Percentiles rank a stretch among this genome's conserved stretches.
These are phyloP conservation scores for Cystobasidium pallidum DNA, from an alignment of 1,284 basidiomycete species.

Conservation along the genomic window DNA sequence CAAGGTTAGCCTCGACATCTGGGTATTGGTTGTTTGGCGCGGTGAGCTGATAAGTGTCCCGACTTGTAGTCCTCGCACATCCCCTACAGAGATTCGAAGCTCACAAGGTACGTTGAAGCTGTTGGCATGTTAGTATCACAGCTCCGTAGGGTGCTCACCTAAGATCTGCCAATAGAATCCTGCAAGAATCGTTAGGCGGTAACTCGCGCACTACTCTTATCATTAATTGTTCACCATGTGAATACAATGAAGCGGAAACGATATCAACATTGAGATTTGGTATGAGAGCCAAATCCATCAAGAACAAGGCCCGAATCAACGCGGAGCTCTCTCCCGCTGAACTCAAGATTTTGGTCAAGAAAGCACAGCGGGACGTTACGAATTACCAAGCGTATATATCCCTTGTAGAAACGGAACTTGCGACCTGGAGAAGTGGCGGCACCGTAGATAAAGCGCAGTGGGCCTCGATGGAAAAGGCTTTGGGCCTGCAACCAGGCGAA, in stretches of 20 bases:
- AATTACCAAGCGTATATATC: constrained; percentile 85
- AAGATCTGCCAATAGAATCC: constrained; percentile 65
- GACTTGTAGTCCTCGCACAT: constrained; percentile 83
- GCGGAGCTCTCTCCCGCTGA: constrained; percentile 95
- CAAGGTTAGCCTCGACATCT: constrained; percentile 66
- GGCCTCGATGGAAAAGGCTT: constrained; percentile 70
- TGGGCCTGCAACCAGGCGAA: constrained; percentile 52
- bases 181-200: constrained; percentile 99
- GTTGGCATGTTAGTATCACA: background rate
- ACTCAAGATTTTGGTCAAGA: constrained; percentile 87
- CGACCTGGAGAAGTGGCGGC: constrained; percentile 86
- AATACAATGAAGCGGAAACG: constrained; percentile 96
- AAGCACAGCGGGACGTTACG: constrained; percentile 83
- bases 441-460: constrained; percentile 83
- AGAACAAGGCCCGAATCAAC: constrained; percentile 99
- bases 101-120: constrained; percentile 63
- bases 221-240: constrained; percentile 97
- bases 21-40: background rate
- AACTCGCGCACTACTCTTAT: constrained; percentile 98
- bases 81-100: constrained; percentile 98
- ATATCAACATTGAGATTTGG: constrained; percentile 97
- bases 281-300: constrained; percentile 95
- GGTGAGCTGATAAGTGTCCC: background rate
- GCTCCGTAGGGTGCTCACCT: background rate
- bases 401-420: constrained; percentile 86